Conservation (phyloP, 2,329 filamentous ascomycete genomes). For the Penicillium psychrosexuale region DNA sequence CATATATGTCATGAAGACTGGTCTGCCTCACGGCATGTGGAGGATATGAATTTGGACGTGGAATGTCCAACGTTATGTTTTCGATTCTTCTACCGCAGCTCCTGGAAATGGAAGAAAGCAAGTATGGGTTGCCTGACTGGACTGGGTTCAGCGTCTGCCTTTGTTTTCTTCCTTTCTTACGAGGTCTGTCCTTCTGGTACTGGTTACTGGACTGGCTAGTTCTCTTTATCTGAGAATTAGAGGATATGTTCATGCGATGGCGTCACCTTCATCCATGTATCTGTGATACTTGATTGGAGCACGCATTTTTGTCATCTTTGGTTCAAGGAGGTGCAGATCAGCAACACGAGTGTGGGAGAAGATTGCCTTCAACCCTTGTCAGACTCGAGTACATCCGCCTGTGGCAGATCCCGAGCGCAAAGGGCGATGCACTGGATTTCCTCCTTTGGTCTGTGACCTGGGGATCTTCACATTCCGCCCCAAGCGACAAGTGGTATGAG, state of each 20-base stretch:
- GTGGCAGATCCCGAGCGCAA: constrained; percentile 25
- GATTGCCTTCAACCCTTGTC: constrained; percentile 5
- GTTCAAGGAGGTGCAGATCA: constrained; percentile 6
- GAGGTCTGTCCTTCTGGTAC: constrained; percentile 42
- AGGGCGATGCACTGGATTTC: constrained; percentile 29
- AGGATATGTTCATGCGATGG: constrained; percentile 21
- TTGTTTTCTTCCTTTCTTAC: constrained; percentile 12
- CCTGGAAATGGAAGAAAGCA: neutral
- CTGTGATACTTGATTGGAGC: constrained; percentile 34
- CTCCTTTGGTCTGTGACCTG: constrained; percentile 35
- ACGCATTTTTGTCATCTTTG: constrained; percentile 16
- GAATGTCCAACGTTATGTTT: constrained; percentile 33
- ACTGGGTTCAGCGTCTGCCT: constrained; percentile 19
- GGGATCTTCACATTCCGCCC: constrained; percentile 8
- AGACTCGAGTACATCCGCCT: constrained; percentile 19
- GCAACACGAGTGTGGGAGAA: neutral
- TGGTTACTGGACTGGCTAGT: constrained; percentile 39
- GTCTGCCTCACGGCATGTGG: constrained; percentile 48
- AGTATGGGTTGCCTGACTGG: constrained; percentile 9
- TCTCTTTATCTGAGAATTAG: constrained; percentile 16
- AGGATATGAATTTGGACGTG: constrained; percentile 45
- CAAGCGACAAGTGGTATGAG: constrained; percentile 5
- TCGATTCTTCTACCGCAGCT: constrained; percentile 33
- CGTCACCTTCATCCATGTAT: constrained; percentile 27
- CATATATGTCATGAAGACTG: constrained; percentile 50